These are phyloP conservation scores for Chaetomium tenue DNA, from an alignment of 495 filamentous ascomycete genomes.

Conservation along the genomic window DNA sequence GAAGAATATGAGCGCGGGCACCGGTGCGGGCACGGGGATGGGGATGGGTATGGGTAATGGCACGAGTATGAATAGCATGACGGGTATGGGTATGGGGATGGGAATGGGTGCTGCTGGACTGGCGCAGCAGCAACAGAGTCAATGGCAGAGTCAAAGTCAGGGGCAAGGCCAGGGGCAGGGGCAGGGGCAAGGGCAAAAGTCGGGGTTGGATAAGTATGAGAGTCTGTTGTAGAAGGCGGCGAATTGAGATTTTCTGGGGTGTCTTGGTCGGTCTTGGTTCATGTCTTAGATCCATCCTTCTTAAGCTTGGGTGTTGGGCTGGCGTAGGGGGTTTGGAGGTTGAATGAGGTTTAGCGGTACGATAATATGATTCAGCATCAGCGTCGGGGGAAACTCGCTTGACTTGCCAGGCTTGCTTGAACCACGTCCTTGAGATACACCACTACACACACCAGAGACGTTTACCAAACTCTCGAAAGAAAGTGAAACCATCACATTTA, in stretches of 20 bases:
- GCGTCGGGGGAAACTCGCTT: too few species aligned
- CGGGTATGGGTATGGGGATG: slow-evolving; percentile 15
- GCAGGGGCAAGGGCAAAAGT: slow-evolving; percentile 51
- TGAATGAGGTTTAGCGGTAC: too few species aligned
- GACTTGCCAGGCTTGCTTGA: too few species aligned
- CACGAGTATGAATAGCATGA: slow-evolving; percentile 26
- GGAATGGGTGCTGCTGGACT: slow-evolving; percentile 12
- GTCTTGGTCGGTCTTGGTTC: too few species aligned
- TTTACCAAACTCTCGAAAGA: too few species aligned
- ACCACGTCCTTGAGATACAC: too few species aligned
- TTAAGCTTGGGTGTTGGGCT: too few species aligned
- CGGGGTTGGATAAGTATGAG: slow-evolving; percentile 75
- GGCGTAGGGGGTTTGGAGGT: too few species aligned
- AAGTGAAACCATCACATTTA: too few species aligned
- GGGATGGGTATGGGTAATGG: slow-evolving; percentile 32
- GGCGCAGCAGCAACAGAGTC: slow-evolving; percentile 26
- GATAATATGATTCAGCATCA: not conserved
- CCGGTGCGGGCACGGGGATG: slow-evolving; percentile 26
- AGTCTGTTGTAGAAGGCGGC: slow-evolving; percentile 61
- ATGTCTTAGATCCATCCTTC: too few species aligned
- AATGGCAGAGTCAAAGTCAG: slow-evolving; percentile 22
- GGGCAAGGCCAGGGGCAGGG: slow-evolving; percentile 32
- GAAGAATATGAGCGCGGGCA: slow-evolving; percentile 3
- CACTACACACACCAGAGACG: too few species aligned
- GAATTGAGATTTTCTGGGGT: not conserved